These are phyloP conservation scores for Leccinum subtestaceum DNA, from an alignment of 768 basidiomycete genomes.

Conservation along the genomic window DNA sequence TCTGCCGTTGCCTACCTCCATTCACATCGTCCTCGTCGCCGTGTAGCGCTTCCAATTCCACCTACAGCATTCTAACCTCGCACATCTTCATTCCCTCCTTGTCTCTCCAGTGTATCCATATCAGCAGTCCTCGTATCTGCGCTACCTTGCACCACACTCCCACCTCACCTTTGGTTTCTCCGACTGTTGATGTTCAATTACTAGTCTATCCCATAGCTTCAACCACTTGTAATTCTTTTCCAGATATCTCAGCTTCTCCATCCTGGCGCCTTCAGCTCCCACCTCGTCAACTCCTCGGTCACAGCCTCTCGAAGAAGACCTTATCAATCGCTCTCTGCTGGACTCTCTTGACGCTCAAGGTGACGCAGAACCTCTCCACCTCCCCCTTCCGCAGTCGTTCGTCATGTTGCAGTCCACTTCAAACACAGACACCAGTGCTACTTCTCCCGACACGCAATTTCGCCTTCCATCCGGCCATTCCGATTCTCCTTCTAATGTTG, in stretches of 20 bases:
- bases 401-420: constrained; percentile 47
- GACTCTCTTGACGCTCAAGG: constrained; percentile 82
- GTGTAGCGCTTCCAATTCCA: constrained; percentile 27
- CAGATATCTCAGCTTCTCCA: constrained; percentile 32
- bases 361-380: constrained; percentile 65
- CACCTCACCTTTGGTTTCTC: constrained; percentile 28
- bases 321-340: constrained; percentile 81
- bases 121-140: constrained; percentile 35
- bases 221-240: constrained; percentile 30
- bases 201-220: constrained; percentile 30
- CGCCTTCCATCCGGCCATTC: constrained; percentile 48
- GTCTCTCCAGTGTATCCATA: constrained; percentile 43
- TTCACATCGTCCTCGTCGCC: constrained; percentile 25
- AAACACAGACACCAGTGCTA: constrained; percentile 47
- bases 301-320: constrained; percentile 59
- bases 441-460: constrained; percentile 55
- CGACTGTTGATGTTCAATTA: constrained; percentile 45
- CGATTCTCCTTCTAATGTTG: constrained; percentile 48
- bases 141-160: constrained; percentile 33
- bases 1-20: constrained; percentile 20
- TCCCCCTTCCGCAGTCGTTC: constrained; percentile 35
- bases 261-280: constrained; percentile 50
- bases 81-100: constrained; percentile 25
- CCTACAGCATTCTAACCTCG: constrained; percentile 29
- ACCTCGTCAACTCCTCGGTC: constrained; percentile 28